These are phyloP conservation scores for Sisymbrium altissimum DNA, from an alignment of 345 rosid species.

Conservation along the genomic window DNA sequence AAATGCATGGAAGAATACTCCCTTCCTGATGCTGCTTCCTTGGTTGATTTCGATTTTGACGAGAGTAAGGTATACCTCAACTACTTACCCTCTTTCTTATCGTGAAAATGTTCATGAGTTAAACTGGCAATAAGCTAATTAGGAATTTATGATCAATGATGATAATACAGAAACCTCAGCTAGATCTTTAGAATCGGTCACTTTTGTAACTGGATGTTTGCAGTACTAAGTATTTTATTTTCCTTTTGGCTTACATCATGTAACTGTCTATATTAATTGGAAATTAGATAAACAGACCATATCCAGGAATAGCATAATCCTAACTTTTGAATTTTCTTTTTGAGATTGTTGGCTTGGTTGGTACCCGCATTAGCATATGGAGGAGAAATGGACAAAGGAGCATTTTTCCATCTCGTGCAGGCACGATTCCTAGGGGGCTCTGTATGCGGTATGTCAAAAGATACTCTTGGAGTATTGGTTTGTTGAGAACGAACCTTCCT, in stretches of 20 bases:
- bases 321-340: neutral
- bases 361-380: constrained; percentile 83
- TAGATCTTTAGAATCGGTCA: neutral
- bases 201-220: neutral
- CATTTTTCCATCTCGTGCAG: constrained; percentile 70
- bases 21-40: constrained; percentile 47
- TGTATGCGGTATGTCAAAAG: constrained; percentile 70
- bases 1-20: constrained; percentile 72
- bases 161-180: neutral
- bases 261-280: neutral
- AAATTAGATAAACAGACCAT: neutral
- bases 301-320: neutral
- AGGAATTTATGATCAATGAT: neutral
- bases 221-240: neutral
- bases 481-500: neutral
- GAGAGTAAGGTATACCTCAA: constrained; percentile 77
- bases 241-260: neutral
- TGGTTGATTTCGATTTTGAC: constrained; percentile 89
- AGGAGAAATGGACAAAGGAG: constrained; percentile 71
- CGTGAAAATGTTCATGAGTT: neutral
- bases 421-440: constrained; percentile 64
- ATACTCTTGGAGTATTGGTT: neutral
- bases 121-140: neutral
- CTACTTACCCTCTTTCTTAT: neutral
- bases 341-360: constrained; percentile 84